Conservation (phyloP, 225 moss, liverwort and hornwort species). For the Polytrichum formosum region DNA sequence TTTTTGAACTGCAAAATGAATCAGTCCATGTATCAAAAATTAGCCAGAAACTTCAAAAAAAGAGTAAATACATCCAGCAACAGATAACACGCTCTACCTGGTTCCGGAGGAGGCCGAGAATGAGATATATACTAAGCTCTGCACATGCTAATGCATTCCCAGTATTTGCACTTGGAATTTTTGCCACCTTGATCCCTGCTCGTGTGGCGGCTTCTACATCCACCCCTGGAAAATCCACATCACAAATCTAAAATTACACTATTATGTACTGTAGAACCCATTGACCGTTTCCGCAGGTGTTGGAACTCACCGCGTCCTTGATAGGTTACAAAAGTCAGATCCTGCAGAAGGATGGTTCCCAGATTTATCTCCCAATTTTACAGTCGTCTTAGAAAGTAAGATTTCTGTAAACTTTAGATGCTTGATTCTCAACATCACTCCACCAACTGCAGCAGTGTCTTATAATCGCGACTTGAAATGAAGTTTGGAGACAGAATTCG, state of each 20-base stretch:
- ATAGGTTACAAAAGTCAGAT: too few relatives aligned
- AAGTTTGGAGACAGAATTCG: too few relatives aligned
- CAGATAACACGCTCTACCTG: slow-evolving; percentile 38
- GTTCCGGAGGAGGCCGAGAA: slow-evolving; percentile 67
- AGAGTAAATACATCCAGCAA: too few relatives aligned
- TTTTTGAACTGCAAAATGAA: too few relatives aligned
- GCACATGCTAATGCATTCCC: slow-evolving; percentile 83
- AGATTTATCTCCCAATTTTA: too few relatives aligned
- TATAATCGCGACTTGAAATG: too few relatives aligned
- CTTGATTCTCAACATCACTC: too few relatives aligned
- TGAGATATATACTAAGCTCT: slow-evolving; percentile 76
- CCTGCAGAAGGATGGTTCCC: too few relatives aligned
- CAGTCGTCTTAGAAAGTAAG: too few relatives aligned
- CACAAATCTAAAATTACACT: neutral
- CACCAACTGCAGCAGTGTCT: too few relatives aligned
- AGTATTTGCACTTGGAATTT: slow-evolving; percentile 41
- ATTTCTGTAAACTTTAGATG: too few relatives aligned
- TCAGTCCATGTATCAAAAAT: neutral
- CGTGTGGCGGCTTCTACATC: slow-evolving; percentile 68
- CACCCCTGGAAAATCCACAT: slow-evolving; percentile 38
- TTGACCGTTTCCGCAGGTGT: neutral
- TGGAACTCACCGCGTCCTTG: too few relatives aligned
- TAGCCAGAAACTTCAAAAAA: neutral
- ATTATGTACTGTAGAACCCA: neutral
- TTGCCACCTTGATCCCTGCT: slow-evolving; percentile 65